These are phyloP conservation scores for Annulohypoxylon maeteangense DNA, from an alignment of 495 filamentous ascomycete species.

Conservation along the genomic window DNA sequence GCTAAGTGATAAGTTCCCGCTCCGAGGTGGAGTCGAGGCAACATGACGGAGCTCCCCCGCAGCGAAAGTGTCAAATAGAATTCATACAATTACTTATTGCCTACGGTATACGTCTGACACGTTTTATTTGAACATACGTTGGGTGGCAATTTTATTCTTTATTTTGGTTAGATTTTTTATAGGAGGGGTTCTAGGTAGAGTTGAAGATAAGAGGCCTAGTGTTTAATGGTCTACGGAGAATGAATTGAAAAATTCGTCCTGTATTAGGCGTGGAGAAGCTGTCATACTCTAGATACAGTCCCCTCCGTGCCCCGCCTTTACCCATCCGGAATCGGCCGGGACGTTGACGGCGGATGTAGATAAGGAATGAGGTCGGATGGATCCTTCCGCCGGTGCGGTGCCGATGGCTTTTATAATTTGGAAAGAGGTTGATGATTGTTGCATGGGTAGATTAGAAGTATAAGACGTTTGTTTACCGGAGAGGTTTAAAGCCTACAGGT, in stretches of 20 bases:
- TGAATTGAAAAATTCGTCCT: not conserved
- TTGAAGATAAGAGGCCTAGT: not conserved
- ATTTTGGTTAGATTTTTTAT: no score
- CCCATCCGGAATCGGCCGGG: slow-evolving; percentile 30
- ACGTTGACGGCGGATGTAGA: not conserved
- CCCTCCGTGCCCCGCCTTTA: slow-evolving; percentile 21
- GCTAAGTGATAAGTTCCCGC: slow-evolving; percentile 12
- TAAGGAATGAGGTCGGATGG: slow-evolving; percentile 2
- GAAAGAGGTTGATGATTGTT: not conserved
- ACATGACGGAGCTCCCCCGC: slow-evolving; percentile 17
- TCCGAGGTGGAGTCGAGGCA: slow-evolving; percentile 15
- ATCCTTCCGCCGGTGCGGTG: slow-evolving; percentile 18
- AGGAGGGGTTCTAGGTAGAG: no score
- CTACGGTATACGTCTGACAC: not conserved
- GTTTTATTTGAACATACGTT: not conserved
- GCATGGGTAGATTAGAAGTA: not conserved
- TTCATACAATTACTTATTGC: not conserved
- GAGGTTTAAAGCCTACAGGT: not conserved
- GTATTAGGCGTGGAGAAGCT: no score
- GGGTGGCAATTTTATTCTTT: not conserved
- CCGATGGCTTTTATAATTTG: not conserved
- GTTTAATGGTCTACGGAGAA: not conserved
- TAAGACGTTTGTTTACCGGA: not conserved
- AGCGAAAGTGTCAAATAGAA: slow-evolving; percentile 15
- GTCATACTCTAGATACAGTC: not conserved